A percentile compares a stretch with the other conserved stretches of the same genome.
Conservation (phyloP, 2,329 filamentous ascomycete genomes). For the Sarocladium oryzae region DNA sequence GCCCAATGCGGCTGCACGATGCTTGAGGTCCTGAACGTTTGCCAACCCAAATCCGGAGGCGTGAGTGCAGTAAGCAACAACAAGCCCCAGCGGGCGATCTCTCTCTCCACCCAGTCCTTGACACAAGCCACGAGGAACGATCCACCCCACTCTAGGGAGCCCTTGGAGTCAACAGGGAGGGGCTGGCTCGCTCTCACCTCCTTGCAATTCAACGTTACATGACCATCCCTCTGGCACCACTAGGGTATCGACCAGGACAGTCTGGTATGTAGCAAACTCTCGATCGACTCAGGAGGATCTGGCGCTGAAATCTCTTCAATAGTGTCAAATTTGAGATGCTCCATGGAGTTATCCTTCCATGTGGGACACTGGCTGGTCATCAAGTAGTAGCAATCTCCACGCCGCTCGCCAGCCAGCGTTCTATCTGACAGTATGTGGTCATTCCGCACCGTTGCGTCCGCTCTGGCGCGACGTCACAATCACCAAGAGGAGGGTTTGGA, state of each 20-base stretch:
- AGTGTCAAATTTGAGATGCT: background rate
- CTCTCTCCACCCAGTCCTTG: background rate
- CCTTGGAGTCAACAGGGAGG: slow-evolving; percentile 3
- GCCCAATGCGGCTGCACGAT: too few species aligned
- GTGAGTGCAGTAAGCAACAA: background rate
- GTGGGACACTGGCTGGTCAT: background rate
- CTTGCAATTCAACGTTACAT: slow-evolving; percentile 12
- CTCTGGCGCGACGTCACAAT: slow-evolving; percentile 9
- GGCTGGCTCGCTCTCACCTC: background rate
- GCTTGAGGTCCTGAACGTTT: too few species aligned
- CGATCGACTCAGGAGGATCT: background rate
- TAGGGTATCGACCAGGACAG: background rate
- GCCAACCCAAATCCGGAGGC: background rate
- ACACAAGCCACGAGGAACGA: background rate
- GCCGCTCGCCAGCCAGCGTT: too few species aligned
- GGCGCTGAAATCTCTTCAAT: background rate
- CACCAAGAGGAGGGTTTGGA: background rate
- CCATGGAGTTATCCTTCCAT: background rate
- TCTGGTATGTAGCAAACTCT: background rate
- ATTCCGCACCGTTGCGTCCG: slow-evolving; percentile 6
- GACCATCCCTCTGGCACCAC: background rate
- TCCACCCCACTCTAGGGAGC: background rate
- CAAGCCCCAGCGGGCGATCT: background rate
- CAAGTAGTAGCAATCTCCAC: background rate
- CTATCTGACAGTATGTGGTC: slow-evolving; percentile 1